A percentile compares a stretch with the other conserved stretches of the same genome.
Evolutionary conservation across 2,329 filamentous ascomycete species (phyloP).

Genomic region (Botrytis paeoniae): DNA sequence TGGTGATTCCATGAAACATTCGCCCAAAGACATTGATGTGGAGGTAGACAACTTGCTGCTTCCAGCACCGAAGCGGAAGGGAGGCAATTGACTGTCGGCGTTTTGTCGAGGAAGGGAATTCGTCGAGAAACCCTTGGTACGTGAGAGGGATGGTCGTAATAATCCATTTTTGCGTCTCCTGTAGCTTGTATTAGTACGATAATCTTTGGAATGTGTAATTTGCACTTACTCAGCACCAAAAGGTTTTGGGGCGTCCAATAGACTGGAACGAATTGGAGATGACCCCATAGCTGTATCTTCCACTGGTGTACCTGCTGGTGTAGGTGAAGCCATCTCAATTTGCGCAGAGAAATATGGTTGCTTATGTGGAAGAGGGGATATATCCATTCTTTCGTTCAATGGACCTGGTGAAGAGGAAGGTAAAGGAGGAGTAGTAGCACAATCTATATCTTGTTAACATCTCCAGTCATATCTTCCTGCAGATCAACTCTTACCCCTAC

Average conservation of each 20-base stretch:
- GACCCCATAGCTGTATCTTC: slow-evolving; percentile 53
- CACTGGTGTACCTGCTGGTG: slow-evolving; percentile 51
- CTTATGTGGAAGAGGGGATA: slow-evolving; percentile 92
- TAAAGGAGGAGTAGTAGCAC: slow-evolving; percentile 79
- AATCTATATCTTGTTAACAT: slow-evolving; percentile 51
- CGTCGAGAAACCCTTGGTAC: slow-evolving; percentile 72
- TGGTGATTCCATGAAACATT: slow-evolving; percentile 77
- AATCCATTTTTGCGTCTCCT: slow-evolving; percentile 67
- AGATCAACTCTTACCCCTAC: slow-evolving; percentile 47
- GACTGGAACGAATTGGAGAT: slow-evolving; percentile 49
- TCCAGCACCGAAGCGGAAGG: slow-evolving; percentile 69
- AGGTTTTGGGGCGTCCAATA: slow-evolving; percentile 50
- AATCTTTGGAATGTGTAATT: slow-evolving; percentile 26
- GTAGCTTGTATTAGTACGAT: slow-evolving; percentile 29
- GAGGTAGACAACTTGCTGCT: slow-evolving; percentile 48
- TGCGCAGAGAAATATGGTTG: slow-evolving; percentile 58
- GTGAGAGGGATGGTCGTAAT: slow-evolving; percentile 70
- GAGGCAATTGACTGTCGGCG: slow-evolving; percentile 63
- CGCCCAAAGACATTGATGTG: slow-evolving; percentile 67
- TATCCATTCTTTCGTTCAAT: slow-evolving; percentile 78
- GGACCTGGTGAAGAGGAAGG: slow-evolving; percentile 78
- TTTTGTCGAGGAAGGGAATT: slow-evolving; percentile 60
- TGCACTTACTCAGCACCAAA: slow-evolving; percentile 51
- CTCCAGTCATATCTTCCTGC: slow-evolving; percentile 37
- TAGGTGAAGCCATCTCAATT: slow-evolving; percentile 69